A percentile compares a stretch with the other conserved stretches of the same genome.
Evolutionary conservation across 768 basidiomycete genomes (phyloP).

Genomic region (Russula olivacea): DNA sequence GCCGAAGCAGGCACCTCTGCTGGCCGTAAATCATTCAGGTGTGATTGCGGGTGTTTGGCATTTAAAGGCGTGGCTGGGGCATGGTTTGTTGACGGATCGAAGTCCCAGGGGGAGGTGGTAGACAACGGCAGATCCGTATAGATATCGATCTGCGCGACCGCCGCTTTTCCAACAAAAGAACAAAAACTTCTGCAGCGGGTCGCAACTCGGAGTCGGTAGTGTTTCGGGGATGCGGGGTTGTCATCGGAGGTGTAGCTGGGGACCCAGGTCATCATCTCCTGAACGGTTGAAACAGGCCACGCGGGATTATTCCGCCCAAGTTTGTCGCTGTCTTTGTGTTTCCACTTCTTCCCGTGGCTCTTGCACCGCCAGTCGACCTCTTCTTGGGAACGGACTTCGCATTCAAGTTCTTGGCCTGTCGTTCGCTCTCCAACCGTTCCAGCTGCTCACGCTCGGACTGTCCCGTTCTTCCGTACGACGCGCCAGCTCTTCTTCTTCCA

Average conservation of each 20-base stretch:
- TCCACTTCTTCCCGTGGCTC: conserved; percentile 59
- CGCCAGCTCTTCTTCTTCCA: conserved; percentile 50
- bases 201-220: conserved; percentile 48
- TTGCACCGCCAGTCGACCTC: conserved; percentile 52
- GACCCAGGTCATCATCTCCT: too few relatives aligned
- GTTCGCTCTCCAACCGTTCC: conserved; percentile 47
- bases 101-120: conserved; percentile 34
- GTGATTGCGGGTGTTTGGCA: neutral
- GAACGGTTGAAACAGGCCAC: too few relatives aligned
- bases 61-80: conserved; percentile 20
- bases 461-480: conserved; percentile 58
- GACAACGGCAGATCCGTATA: conserved; percentile 37
- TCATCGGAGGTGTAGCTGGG: conserved; percentile 47
- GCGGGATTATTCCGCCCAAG: too few relatives aligned
- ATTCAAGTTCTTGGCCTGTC: conserved; percentile 34
- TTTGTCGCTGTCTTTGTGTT: too few relatives aligned
- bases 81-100: conserved; percentile 7
- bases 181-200: conserved; percentile 65
- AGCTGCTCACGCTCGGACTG: conserved; percentile 57
- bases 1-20: conserved; percentile 2
- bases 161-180: conserved; percentile 54
- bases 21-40: neutral
- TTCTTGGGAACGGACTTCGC: conserved; percentile 47
- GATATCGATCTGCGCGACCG: conserved; percentile 33
- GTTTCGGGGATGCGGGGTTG: conserved; percentile 24